phyloP scores from a whole-genome alignment of 257 asterid genomes.

The Solanum pinnatisectum region DNA sequence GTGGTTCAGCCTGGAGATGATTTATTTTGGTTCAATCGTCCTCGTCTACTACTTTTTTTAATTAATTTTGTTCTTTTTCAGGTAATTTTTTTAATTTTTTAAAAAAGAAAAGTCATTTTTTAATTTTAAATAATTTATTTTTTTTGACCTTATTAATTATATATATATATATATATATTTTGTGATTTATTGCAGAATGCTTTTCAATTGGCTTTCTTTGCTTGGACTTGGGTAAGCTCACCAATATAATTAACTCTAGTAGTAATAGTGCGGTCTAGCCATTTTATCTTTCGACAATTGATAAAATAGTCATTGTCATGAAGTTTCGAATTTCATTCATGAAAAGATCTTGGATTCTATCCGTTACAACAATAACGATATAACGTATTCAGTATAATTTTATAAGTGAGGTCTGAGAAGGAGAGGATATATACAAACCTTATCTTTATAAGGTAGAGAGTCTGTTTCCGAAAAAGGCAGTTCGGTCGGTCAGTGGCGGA shows the following conservation, averaged over 20 bases:
- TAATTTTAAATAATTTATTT: background rate
- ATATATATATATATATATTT: too few relatives aligned
- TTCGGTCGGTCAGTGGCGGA: background rate
- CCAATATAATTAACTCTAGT: background rate
- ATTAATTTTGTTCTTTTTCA: conserved; percentile 88
- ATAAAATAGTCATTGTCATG: background rate
- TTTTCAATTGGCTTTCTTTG: conserved; percentile 90
- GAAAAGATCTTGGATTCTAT: background rate
- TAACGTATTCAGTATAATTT: background rate
- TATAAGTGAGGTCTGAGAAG: background rate
- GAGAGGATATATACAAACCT: background rate
- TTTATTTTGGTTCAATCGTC: conserved; percentile 87
- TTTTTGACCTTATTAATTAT: background rate
- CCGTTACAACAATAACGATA: background rate
- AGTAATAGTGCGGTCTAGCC: background rate
- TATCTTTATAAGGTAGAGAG: background rate
- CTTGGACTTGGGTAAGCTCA: conserved; percentile 78
- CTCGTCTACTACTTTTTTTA: conserved; percentile 59
- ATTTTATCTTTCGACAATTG: background rate
- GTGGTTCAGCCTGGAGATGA: conserved; percentile 76
- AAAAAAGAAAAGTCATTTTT: too few relatives aligned
- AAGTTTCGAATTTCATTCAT: background rate
- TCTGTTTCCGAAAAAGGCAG: too few relatives aligned
- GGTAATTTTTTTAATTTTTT: conserved; percentile 11
- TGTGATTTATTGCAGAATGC: conserved; percentile 57